Conservation (phyloP, 2,329 filamentous ascomycete species). For the Venturia effusa region DNA sequence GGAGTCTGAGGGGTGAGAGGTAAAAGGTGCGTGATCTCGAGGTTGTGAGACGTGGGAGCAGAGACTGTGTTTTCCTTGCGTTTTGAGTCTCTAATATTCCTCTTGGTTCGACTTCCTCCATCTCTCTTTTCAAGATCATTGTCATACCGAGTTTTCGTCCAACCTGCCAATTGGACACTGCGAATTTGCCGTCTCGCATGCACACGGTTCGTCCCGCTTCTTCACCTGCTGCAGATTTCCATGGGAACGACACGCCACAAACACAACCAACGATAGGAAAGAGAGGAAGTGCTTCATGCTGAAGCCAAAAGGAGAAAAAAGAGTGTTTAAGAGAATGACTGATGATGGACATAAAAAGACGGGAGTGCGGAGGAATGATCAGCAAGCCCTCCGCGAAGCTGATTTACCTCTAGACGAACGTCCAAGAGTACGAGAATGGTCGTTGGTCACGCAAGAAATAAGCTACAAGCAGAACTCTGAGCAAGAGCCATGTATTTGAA, state of each 20-base stretch:
- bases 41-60: neutral
- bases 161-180: neutral
- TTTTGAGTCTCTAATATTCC: neutral
- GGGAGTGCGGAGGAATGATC: neutral
- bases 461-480: neutral
- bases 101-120: neutral
- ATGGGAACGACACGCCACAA: neutral
- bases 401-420: neutral
- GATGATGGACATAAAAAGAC: neutral
- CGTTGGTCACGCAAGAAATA: neutral
- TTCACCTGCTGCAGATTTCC: neutral
- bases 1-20: neutral
- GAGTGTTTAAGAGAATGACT: slow-evolving; percentile 5
- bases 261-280: neutral
- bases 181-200: neutral
- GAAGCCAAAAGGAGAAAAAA: neutral
- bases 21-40: neutral
- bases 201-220: neutral
- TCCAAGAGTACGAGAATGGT: neutral
- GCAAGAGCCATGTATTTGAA: neutral
- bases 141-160: slow-evolving; percentile 5
- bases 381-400: neutral
- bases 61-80: neutral
- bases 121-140: neutral
- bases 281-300: neutral